These are phyloP conservation scores for Xerocomus potaroensis DNA, from an alignment of 768 basidiomycete genomes.

Conservation along the genomic window DNA sequence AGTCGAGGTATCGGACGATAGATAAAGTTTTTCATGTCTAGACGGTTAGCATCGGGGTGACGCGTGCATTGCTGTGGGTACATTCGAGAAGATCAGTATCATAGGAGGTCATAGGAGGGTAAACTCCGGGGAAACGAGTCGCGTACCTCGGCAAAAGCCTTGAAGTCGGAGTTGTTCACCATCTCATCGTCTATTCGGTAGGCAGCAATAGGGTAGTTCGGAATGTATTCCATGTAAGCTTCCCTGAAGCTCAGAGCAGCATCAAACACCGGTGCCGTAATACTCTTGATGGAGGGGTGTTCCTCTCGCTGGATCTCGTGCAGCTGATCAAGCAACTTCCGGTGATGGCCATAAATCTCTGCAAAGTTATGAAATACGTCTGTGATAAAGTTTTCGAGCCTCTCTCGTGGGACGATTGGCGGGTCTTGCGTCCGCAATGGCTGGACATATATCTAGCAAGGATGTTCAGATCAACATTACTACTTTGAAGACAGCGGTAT, in stretches of 20 bases:
- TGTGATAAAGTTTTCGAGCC: constrained; percentile 69
- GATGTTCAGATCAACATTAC: constrained; percentile 5
- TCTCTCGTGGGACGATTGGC: constrained; percentile 70
- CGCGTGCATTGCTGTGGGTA: constrained; percentile 52
- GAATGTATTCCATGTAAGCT: constrained; percentile 88
- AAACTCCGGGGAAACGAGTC: neutral
- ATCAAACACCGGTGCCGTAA: constrained; percentile 83
- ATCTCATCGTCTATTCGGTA: constrained; percentile 87
- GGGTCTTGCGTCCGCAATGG: constrained; percentile 71
- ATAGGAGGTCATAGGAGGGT: neutral
- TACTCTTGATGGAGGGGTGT: constrained; percentile 69
- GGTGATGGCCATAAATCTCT: constrained; percentile 72
- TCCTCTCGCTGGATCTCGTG: constrained; percentile 87
- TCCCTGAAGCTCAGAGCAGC: constrained; percentile 91
- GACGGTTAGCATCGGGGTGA: constrained; percentile 71
- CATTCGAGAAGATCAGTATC: constrained; percentile 2
- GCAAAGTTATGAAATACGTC: constrained; percentile 89
- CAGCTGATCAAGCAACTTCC: constrained; percentile 71
- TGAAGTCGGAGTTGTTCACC: constrained; percentile 76
- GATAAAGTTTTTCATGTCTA: constrained; percentile 93
- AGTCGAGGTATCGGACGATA: constrained; percentile 88
- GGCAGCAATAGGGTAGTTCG: constrained; percentile 90
- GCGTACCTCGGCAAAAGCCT: constrained; percentile 73
- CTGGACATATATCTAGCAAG: constrained; percentile 69
- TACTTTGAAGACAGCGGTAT: constrained; percentile 16